Conservation (phyloP, 1,284 basidiomycete genomes). For the Ceratobasidium sp. region DNA sequence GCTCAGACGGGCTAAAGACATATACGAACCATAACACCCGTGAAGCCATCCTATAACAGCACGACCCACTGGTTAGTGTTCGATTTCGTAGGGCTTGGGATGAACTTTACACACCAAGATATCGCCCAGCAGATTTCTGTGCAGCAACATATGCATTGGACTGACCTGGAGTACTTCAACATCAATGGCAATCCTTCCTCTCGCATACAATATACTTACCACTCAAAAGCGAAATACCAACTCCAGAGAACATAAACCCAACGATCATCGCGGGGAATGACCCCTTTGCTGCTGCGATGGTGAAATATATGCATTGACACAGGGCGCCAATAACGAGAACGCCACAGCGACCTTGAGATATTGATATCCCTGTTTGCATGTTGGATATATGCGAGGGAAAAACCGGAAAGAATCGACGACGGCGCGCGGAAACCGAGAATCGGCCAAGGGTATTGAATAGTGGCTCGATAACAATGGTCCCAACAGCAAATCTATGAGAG, state of each 20-base stretch:
- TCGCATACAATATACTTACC: too few species aligned
- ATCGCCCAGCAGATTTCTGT: constrained; percentile 34
- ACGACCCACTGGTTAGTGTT: too few species aligned
- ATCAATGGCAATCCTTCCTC: too few species aligned
- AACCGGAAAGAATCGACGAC: constrained; percentile 53
- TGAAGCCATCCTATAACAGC: constrained; percentile 67
- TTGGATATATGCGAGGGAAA: too few species aligned
- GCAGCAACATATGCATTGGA: constrained; percentile 67
- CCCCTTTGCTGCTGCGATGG: constrained; percentile 65
- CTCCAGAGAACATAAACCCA: constrained; percentile 59
- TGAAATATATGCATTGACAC: constrained; percentile 64
- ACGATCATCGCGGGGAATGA: constrained; percentile 64
- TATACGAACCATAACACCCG: constrained; percentile 62
- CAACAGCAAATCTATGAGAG: constrained; percentile 64
- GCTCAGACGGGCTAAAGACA: constrained; percentile 25
- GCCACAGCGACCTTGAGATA: constrained; percentile 63
- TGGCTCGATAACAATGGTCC: constrained; percentile 65
- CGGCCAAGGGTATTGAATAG: constrained; percentile 63
- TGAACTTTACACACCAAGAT: constrained; percentile 41
- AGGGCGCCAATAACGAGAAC: constrained; percentile 60
- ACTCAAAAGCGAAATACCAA: constrained; percentile 53
- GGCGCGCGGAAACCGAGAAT: constrained; percentile 55
- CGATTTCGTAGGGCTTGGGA: too few species aligned
- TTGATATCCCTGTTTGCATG: constrained; percentile 59
- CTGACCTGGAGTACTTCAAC: constrained; percentile 7